Conservation (phyloP, 192 early-diverging fungal genomes). For the Spinellus fusiger region DNA sequence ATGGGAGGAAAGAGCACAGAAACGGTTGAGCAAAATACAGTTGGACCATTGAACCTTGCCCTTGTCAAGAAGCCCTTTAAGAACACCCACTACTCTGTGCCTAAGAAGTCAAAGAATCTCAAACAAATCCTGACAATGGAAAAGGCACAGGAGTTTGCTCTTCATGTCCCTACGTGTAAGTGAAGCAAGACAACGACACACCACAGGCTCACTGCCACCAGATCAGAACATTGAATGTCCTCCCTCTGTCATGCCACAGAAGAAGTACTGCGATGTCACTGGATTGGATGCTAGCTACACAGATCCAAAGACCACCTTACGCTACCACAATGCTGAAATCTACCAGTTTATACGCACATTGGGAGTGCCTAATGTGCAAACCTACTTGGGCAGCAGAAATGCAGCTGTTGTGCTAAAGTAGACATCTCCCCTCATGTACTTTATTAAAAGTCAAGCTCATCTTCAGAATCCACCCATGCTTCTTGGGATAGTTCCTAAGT, state of each 20-base stretch:
- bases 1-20: not conserved
- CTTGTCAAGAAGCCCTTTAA: conserved; percentile 56
- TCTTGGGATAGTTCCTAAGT: too few species aligned
- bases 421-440: not conserved
- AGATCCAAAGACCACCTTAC: conserved; percentile 79
- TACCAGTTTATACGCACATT: conserved; percentile 70
- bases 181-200: conserved; percentile 9
- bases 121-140: conserved; percentile 78
- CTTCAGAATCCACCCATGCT: conserved; percentile 16
- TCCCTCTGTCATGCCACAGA: conserved; percentile 75
- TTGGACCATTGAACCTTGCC: conserved; percentile 12
- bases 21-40: not conserved
- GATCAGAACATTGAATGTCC: conserved; percentile 81
- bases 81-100: conserved; percentile 51
- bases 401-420: conserved; percentile 67
- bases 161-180: conserved; percentile 64
- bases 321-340: conserved; percentile 78
- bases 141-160: conserved; percentile 46
- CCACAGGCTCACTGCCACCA: conserved; percentile 10
- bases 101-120: conserved; percentile 71
- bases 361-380: conserved; percentile 73
- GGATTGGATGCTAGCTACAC: conserved; percentile 81
- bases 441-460: conserved; percentile 14
- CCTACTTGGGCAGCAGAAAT: conserved; percentile 71
- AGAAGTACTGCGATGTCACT: conserved; percentile 91